A percentile compares a stretch with the other conserved stretches of the same genome.
Conservation (phyloP, 768 basidiomycete genomes). For the Boletus edulis region DNA sequence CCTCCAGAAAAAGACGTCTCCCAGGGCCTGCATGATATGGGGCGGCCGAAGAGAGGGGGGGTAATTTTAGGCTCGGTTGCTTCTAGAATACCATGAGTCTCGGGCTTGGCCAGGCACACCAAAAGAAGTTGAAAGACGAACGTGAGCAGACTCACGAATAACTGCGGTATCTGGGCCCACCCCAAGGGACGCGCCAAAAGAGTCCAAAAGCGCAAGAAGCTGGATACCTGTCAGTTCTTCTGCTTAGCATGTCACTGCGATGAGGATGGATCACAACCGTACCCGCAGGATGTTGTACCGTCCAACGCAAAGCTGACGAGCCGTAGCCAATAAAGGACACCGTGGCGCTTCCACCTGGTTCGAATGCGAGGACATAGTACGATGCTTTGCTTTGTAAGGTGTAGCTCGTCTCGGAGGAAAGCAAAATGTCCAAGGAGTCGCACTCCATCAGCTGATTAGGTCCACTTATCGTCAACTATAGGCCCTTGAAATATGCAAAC, state of each 20-base stretch:
- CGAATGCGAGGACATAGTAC: conserved; percentile 43
- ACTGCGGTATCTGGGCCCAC: conserved; percentile 36
- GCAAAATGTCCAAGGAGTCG: conserved; percentile 6
- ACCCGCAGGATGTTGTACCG: conserved; percentile 40
- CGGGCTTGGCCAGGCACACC: conserved; percentile 19
- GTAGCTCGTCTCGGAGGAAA: background rate
- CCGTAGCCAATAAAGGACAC: conserved; percentile 36
- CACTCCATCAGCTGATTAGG: conserved; percentile 13
- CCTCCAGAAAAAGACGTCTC: conserved; percentile 44
- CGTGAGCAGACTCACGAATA: conserved; percentile 27
- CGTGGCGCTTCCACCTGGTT: conserved; percentile 34
- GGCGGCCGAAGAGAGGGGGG: background rate
- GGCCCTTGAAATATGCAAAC: background rate
- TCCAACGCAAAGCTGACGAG: conserved; percentile 35
- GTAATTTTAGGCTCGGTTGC: conserved; percentile 20
- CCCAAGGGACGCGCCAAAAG: conserved; percentile 42
- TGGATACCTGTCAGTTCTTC: conserved; percentile 34
- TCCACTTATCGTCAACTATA: background rate
- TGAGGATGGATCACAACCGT: conserved; percentile 11
- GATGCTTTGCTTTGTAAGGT: conserved; percentile 19
- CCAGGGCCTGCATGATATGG: conserved; percentile 41
- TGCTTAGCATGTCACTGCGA: background rate
- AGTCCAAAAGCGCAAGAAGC: conserved; percentile 44
- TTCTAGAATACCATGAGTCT: conserved; percentile 27
- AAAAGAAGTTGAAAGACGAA: background rate